These are phyloP conservation scores for Scutellaria galericulata DNA, from an alignment of 257 asterid genomes.

Conservation along the genomic window DNA sequence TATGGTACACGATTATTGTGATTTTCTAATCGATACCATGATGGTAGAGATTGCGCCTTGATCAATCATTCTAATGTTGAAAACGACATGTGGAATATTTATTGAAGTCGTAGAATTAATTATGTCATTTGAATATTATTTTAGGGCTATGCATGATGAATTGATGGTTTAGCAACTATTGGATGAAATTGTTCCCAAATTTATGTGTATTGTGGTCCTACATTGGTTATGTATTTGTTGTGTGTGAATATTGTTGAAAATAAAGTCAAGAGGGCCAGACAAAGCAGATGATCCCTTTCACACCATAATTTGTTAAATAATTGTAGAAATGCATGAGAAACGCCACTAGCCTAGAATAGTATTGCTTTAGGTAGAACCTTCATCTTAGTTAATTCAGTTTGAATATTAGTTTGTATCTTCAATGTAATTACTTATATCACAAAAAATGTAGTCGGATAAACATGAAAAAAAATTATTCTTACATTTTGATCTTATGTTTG, in stretches of 20 bases:
- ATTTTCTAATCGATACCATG: no score
- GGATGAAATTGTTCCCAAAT: constrained; percentile 13
- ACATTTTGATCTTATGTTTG: no score
- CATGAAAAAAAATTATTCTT: no score
- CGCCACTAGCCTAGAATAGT: constrained; percentile 11
- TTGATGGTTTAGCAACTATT: neutral
- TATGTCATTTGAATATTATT: neutral
- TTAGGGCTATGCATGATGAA: neutral
- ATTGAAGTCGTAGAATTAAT: neutral
- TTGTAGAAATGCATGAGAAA: constrained; percentile 24
- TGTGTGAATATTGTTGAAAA: constrained; percentile 45
- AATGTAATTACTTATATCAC: no score
- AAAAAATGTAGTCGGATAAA: no score
- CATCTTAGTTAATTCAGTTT: neutral
- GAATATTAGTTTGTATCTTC: neutral
- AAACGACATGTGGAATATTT: neutral
- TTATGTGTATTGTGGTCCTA: constrained; percentile 23
- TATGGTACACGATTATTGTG: no score
- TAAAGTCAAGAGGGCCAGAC: constrained; percentile 18
- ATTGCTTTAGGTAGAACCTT: neutral
- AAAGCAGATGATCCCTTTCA: constrained; percentile 33
- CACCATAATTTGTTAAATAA: constrained; percentile 22
- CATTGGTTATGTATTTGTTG: constrained; percentile 13
- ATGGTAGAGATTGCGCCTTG: neutral
- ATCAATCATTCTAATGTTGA: neutral